phyloP scores from a whole-genome alignment of 2,329 filamentous ascomycete species.

The Colletotrichum eleusines region DNA sequence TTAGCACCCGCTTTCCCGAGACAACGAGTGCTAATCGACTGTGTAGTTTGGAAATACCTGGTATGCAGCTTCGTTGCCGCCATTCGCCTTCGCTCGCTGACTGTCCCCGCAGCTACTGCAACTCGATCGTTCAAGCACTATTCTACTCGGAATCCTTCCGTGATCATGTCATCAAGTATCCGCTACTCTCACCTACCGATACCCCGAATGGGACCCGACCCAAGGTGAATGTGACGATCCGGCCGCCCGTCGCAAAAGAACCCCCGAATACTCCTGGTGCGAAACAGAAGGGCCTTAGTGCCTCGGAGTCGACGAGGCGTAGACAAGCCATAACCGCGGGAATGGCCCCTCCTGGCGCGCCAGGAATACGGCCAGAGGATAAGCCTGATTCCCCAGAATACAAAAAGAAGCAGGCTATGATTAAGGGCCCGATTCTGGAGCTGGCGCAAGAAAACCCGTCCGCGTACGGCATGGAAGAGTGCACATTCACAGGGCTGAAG shows the following conservation, averaged over 20 bases:
- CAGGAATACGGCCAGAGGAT: slow-evolving; percentile 80
- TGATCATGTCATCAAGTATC: slow-evolving; percentile 93
- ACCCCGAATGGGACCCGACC: slow-evolving; percentile 70
- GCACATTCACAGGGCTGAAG: slow-evolving; percentile 92
- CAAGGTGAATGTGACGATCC: slow-evolving; percentile 71
- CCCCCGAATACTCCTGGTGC: slow-evolving; percentile 52
- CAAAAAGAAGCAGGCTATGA: slow-evolving; percentile 95
- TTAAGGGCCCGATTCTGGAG: slow-evolving; percentile 87
- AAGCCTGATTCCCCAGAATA: slow-evolving; percentile 96
- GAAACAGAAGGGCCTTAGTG: slow-evolving; percentile 65
- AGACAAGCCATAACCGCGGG: slow-evolving; percentile 66
- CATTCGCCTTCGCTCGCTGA: slow-evolving; percentile 8
- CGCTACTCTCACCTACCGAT: slow-evolving; percentile 76
- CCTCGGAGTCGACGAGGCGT: slow-evolving; percentile 68
- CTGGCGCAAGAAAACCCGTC: slow-evolving; percentile 83
- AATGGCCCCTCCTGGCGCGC: slow-evolving; percentile 66
- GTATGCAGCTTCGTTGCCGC: slow-evolving; percentile 63
- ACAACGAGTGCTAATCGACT: slow-evolving; percentile 51
- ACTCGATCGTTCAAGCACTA: slow-evolving; percentile 96
- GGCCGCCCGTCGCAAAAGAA: slow-evolving; percentile 66
- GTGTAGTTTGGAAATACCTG: slow-evolving; percentile 95
- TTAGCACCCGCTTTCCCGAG: slow-evolving; percentile 30
- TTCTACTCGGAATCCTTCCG: slow-evolving; percentile 97
- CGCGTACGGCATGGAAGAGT: slow-evolving; percentile 93
- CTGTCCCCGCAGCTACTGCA: slow-evolving; percentile 82